Evolutionary conservation across 371 early-diverging fungal species (phyloP).

Genomic region (Lichtheimia corymbifera): DNA sequence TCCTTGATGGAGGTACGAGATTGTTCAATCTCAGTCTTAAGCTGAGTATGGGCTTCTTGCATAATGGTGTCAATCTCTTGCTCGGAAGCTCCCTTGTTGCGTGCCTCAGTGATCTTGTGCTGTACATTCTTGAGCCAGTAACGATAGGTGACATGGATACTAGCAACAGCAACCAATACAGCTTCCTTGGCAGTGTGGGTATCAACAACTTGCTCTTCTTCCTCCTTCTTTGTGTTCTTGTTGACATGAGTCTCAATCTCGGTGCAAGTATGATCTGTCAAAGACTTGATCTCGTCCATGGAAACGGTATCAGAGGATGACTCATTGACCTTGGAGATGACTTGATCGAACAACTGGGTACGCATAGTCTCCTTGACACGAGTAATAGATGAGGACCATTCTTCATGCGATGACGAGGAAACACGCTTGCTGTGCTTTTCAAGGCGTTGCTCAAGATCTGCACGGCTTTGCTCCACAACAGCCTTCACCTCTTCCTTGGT

Average conservation of each 20-base stretch:
- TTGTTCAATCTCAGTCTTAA: conserved; percentile 15
- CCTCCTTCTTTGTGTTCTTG: conserved; percentile 10
- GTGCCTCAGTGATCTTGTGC: conserved; percentile 22
- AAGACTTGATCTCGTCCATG: conserved; percentile 20
- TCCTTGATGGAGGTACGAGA: conserved; percentile 16
- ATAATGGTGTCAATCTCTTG: conserved; percentile 30
- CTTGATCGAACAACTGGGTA: conserved; percentile 32
- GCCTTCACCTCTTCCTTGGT: conserved; percentile 26
- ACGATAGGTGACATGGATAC: conserved; percentile 34
- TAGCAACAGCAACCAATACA: conserved; percentile 28
- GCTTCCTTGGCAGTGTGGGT: conserved; percentile 17
- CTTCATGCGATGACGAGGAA: conserved; percentile 24
- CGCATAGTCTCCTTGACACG: conserved; percentile 40
- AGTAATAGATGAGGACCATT: conserved; percentile 32
- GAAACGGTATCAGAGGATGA: conserved; percentile 15
- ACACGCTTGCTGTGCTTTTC: conserved; percentile 34
- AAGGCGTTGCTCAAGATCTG: conserved; percentile 30
- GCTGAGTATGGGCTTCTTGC: conserved; percentile 26
- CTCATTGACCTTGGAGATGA: conserved; percentile 23
- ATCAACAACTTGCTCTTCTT: background rate
- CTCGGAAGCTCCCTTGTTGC: conserved; percentile 33
- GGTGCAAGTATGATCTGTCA: conserved; percentile 18
- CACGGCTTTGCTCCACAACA: conserved; percentile 33
- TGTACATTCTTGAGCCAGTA: conserved; percentile 33
- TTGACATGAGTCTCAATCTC: conserved; percentile 31